Base-by-base conservation (phyloP, 2,329 filamentous ascomycete genomes). In the Cladosporium sphaerospermum region DNA sequence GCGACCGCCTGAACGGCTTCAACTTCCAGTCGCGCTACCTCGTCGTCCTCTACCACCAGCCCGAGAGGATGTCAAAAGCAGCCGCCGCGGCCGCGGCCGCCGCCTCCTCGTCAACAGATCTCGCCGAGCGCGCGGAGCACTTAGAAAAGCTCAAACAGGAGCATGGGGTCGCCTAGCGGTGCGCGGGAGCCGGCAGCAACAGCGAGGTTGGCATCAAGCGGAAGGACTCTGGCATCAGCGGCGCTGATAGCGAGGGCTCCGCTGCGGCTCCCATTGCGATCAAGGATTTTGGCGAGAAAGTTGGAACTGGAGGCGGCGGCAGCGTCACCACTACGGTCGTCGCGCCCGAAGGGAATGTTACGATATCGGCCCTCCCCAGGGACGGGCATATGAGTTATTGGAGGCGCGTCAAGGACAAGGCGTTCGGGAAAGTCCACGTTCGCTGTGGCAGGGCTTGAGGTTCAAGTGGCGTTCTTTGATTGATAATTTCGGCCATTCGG, bases 11-110 rank as follows among this genome's bases (percentile, higher is more conserved):
- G 73, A 99, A 99, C 79, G 93, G 93, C 71, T 99, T 95, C 84
- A 99, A 99, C 79, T 99, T 99, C 74, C 93, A 99, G 79, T 96
- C 92, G 77, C 88, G 93, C 71, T 99, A 99, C 75, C 88, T 99
- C 65, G 93, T 99, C 68, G 85, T 88, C 56, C 74, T 89, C 69
- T 88, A 88, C 67, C 85, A 89, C 69, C 85, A 88, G 71, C 84
- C 84, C 61, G 85, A 88, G 66, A 88, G 88, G 75, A 87, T 87
- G 83, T 74, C 81, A 69, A 89, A 87, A 73, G 88, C 89, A 78
- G 92, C 89, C 84, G 88, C 93, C 34, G 32, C 45, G 32, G 40
- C 48, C 40, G 49, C 39, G n/a, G 39, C 46, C 46, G 45, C 45
- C 34, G 23, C 36, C 37, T 40, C 48, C 9, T 52, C 61, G 64